Base-by-base conservation (phyloP, 73 alveolate genomes). In the Effrenium voratum region DNA sequence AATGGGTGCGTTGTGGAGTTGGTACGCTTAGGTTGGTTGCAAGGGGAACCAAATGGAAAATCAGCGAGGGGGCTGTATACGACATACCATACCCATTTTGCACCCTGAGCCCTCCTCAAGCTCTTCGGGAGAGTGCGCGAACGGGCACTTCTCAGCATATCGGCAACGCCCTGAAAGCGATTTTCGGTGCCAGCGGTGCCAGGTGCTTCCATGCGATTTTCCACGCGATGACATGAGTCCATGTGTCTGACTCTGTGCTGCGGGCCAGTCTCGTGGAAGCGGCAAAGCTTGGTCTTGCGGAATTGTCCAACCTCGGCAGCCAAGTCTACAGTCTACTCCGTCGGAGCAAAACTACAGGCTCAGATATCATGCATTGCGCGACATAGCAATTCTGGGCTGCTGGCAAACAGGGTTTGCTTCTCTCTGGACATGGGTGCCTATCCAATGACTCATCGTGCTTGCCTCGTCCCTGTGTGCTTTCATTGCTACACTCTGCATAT, bases 231-330 rank as follows among this genome's bases (percentile, higher is more conserved):
- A 13, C 40, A 24, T 24, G 34, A 60, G 30, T 22, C 38, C 34
- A 60, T 38, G 34, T 22, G 4, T 6, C 30, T 6, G 34, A 60
- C 30, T 32, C 15, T 6, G 19, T 6, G 76, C 4, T 12, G 30
- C 76, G 28, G 52, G 73, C 96, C 96, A 15, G 96, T 88, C 72
- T 88, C 96, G 86, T 88, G 96, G 86, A 88, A 88, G 8, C 96
- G 86, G 96, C 96, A 88, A 52, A 88, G 6, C 96, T 88, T 88
- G 32, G 96, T 88, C 36, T 88, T 88, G 50, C 96, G 96, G 96
- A 88, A 88, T 68, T 88, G 96, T 45, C 96, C 96, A 76, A 88
- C 96, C 96, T 88, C 6, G 91, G 84, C 38, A 28, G 41, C 32
- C 4, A n/a, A n/a, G n/a, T n/a, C 75, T 4, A 60, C n/a, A n/a